Percentiles rank a stretch among this genome's conserved stretches.
phyloP scores from a whole-genome alignment of 495 filamentous ascomycete genomes.

The Venustampulla echinocandica region DNA sequence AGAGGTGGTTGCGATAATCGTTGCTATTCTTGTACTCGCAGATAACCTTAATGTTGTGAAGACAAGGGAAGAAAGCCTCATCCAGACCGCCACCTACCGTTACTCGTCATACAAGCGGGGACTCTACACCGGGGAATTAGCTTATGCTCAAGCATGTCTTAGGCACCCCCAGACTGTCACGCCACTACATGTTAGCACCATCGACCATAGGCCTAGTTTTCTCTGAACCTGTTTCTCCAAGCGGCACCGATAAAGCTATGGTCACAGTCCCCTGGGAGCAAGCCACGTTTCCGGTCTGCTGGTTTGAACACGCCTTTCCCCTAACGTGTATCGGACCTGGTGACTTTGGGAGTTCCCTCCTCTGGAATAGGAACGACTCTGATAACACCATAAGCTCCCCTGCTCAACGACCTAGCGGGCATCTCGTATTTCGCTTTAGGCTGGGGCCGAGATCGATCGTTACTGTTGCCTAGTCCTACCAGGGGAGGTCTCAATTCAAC shows the following conservation, averaged over 20 bases:
- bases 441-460: conserved; percentile 5
- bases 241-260: too few species aligned
- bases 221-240: too few species aligned
- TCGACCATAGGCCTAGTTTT: too few species aligned
- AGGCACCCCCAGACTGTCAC: too few species aligned
- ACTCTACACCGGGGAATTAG: too few species aligned
- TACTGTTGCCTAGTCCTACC: conserved; percentile 5
- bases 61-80: too few species aligned
- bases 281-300: neutral
- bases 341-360: neutral
- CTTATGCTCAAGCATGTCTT: too few species aligned
- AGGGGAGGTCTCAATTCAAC: conserved; percentile 2
- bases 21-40: neutral
- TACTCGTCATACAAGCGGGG: too few species aligned
- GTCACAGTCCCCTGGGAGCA: neutral
- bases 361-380: neutral
- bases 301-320: neutral
- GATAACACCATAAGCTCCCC: neutral
- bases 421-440: conserved; percentile 9
- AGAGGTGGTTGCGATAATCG: neutral
- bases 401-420: neutral
- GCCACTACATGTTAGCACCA: too few species aligned
- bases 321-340: neutral
- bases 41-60: neutral
- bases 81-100: too few species aligned